A percentile compares a stretch with the other conserved stretches of the same genome.
Conservation (phyloP, 23 red algal species). For the Gracilaria vermiculophylla region DNA sequence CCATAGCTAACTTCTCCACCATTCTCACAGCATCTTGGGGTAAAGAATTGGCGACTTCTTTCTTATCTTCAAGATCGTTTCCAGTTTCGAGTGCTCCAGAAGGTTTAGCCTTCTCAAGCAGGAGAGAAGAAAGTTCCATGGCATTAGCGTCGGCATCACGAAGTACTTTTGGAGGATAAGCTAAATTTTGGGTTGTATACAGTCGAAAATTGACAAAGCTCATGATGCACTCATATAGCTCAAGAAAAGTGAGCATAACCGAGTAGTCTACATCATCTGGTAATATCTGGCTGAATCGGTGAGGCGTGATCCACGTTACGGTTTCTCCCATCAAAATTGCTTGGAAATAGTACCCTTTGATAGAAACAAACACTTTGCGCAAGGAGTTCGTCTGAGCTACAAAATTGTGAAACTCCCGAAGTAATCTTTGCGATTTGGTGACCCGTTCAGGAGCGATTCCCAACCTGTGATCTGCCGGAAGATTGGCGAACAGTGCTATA, state of each 20-base stretch:
- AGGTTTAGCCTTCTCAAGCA: neutral
- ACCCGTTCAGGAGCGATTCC: conserved; percentile 50
- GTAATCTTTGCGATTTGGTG: conserved; percentile 56
- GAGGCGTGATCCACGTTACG: conserved; percentile 79
- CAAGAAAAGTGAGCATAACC: conserved; percentile 92
- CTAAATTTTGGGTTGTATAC: conserved; percentile 49
- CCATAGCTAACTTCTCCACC: conserved; percentile 32
- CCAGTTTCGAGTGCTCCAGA: neutral
- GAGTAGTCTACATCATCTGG: conserved; percentile 89
- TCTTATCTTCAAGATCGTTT: neutral
- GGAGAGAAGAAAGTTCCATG: conserved; percentile 32
- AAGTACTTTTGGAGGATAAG: conserved; percentile 72
- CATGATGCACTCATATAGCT: conserved; percentile 89
- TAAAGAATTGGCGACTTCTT: neutral
- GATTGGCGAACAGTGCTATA: conserved; percentile 75
- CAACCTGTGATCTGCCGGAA: conserved; percentile 53
- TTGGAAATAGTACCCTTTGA: conserved; percentile 95
- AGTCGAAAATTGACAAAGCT: conserved; percentile 90
- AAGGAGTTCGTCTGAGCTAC: conserved; percentile 58
- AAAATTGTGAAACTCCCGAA: conserved; percentile 84
- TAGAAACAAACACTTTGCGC: conserved; percentile 80
- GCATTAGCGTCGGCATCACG: conserved; percentile 54
- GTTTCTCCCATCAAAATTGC: conserved; percentile 66
- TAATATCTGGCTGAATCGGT: conserved; percentile 80
- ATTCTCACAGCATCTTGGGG: conserved; percentile 33